These are phyloP conservation scores for Paecilomyces sp. DNA, from an alignment of 2,329 filamentous ascomycete genomes.

Conservation along the genomic window DNA sequence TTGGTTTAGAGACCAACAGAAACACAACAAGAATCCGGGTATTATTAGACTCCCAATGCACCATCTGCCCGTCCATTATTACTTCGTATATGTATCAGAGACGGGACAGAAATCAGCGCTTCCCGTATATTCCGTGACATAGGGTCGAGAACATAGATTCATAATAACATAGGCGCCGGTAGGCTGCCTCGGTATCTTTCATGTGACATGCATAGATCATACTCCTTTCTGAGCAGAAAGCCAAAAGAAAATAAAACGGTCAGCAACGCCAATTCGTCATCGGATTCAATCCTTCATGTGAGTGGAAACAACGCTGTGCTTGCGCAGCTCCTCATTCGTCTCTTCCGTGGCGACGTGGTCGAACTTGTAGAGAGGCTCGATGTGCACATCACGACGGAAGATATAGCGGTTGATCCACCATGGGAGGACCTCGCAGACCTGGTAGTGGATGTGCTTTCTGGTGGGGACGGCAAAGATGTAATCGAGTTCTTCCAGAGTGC, in stretches of 20 bases:
- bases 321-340: background rate
- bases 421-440: conserved; percentile 49
- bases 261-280: background rate
- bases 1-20: too few species aligned
- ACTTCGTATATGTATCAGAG: too few species aligned
- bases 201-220: too few species aligned
- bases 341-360: conserved; percentile 13
- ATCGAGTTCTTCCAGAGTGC: conserved; percentile 53
- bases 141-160: background rate
- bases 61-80: too few species aligned
- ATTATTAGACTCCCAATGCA: too few species aligned
- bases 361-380: conserved; percentile 48
- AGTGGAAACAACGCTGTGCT: background rate
- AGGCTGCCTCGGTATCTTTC: too few species aligned
- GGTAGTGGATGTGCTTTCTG: conserved; percentile 50
- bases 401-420: conserved; percentile 57
- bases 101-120: too few species aligned
- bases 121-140: background rate
- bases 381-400: conserved; percentile 40
- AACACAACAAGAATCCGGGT: too few species aligned
- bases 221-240: background rate
- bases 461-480: conserved; percentile 54
- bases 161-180: background rate
- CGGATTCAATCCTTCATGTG: background rate
- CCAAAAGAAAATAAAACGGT: background rate